Evolutionary conservation across 257 asterid species (phyloP).

Genomic region (Capsicum baccatum): DNA sequence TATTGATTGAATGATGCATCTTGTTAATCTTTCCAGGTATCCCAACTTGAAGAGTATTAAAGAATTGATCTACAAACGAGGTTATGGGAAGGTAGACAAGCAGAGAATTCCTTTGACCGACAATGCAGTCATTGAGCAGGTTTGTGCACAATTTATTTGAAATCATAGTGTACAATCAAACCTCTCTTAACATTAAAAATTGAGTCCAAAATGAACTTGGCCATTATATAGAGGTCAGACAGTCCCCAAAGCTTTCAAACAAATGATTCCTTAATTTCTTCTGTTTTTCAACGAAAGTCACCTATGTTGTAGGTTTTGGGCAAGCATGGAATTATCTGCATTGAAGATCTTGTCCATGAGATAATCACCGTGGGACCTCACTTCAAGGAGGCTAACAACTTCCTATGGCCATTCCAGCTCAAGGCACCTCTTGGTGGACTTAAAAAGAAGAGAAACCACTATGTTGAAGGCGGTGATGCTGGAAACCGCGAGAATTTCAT

Average conservation of each 20-base stretch:
- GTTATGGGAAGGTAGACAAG: slow-evolving; percentile 75
- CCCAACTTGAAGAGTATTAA: slow-evolving; percentile 73
- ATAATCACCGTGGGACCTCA: slow-evolving; percentile 60
- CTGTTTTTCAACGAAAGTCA: neutral
- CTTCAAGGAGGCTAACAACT: slow-evolving; percentile 69
- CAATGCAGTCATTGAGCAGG: slow-evolving; percentile 70
- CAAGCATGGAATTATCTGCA: slow-evolving; percentile 53
- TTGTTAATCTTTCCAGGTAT: slow-evolving; percentile 41
- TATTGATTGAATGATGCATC: neutral
- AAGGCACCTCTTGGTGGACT: slow-evolving; percentile 64
- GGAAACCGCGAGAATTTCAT: slow-evolving; percentile 63
- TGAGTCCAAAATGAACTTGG: neutral
- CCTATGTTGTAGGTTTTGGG: slow-evolving; percentile 45
- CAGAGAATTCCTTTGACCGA: slow-evolving; percentile 75
- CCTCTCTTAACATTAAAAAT: neutral
- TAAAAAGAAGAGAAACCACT: slow-evolving; percentile 66
- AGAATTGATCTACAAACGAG: slow-evolving; percentile 76
- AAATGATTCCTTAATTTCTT: neutral
- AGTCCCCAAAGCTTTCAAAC: neutral
- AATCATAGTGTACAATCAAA: neutral
- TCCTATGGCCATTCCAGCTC: slow-evolving; percentile 69
- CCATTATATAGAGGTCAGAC: neutral
- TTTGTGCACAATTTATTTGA: slow-evolving; percentile 16
- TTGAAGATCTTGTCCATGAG: slow-evolving; percentile 64
- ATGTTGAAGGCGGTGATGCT: slow-evolving; percentile 71